Percentiles rank a stretch among this genome's conserved stretches.
Evolutionary conservation across 1,284 basidiomycete genomes (phyloP).

Genomic region (Puccinia hordei): DNA sequence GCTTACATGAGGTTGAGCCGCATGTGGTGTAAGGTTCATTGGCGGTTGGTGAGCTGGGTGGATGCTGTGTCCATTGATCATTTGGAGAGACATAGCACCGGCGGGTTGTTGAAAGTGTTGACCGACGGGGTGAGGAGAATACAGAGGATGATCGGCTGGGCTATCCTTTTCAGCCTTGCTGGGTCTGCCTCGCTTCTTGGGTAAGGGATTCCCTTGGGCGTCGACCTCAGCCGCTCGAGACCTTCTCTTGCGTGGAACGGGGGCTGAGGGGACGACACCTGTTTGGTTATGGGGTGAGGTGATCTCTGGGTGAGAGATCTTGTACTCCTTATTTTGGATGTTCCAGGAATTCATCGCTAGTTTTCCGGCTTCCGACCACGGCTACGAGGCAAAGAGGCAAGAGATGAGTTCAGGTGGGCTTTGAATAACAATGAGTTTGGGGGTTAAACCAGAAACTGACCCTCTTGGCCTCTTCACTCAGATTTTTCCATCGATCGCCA

Average conservation of each 20-base stretch:
- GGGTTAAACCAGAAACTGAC: conserved; percentile 62
- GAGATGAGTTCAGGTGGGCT: not conserved
- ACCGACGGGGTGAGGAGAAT: not conserved
- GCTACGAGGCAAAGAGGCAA: not conserved
- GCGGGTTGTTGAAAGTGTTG: not conserved
- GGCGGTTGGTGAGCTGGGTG: not conserved
- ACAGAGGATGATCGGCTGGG: not conserved
- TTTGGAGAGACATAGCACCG: not conserved
- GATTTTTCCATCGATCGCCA: conserved; percentile 71
- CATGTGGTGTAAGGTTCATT: not conserved
- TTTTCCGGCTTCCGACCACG: conserved; percentile 46
- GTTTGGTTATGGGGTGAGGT: conserved; percentile 14
- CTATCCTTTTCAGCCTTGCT: conserved; percentile 31
- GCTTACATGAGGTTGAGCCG: not conserved
- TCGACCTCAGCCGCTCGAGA: conserved; percentile 7
- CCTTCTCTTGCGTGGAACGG: conserved; percentile 15
- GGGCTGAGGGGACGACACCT: not conserved
- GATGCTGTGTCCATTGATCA: not conserved
- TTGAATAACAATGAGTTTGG: not conserved
- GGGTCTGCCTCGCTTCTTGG: conserved; percentile 41
- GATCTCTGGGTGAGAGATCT: conserved; percentile 25
- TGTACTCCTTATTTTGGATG: conserved; percentile 37
- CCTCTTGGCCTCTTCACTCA: conserved; percentile 72
- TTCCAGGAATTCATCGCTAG: conserved; percentile 42
- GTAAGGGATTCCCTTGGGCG: conserved; percentile 21